A percentile compares a stretch with the other conserved stretches of the same genome.
Evolutionary conservation across 192 early-diverging fungal genomes (phyloP).

Genomic region (Rhizoclosmatium sp.): DNA sequence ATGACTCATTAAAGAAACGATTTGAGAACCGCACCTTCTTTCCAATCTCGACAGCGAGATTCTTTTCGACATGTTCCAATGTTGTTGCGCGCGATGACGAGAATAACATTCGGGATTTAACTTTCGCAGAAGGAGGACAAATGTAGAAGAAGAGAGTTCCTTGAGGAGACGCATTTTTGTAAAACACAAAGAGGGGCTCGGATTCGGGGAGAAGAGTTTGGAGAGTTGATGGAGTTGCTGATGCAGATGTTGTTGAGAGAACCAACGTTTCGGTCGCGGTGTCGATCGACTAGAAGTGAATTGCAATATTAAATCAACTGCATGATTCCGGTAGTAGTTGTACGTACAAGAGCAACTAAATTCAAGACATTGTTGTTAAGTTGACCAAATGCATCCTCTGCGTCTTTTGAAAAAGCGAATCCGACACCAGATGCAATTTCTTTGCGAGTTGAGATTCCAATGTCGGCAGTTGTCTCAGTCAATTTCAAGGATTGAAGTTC

Average conservation of each 20-base stretch:
- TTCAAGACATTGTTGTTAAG: slow-evolving; percentile 62
- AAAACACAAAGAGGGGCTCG: slow-evolving; percentile 80
- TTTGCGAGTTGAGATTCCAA: slow-evolving; percentile 65
- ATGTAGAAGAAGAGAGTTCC: slow-evolving; percentile 51
- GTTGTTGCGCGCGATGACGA: slow-evolving; percentile 76
- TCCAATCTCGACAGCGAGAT: not conserved
- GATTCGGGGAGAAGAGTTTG: slow-evolving; percentile 48
- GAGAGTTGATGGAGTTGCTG: slow-evolving; percentile 48
- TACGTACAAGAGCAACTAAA: slow-evolving; percentile 42
- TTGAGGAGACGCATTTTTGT: slow-evolving; percentile 53
- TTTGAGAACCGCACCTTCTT: slow-evolving; percentile 11
- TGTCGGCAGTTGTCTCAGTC: slow-evolving; percentile 61
- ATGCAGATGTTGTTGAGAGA: slow-evolving; percentile 29
- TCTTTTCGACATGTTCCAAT: slow-evolving; percentile 58
- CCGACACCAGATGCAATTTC: slow-evolving; percentile 71
- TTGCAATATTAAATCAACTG: not conserved
- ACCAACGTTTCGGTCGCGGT: not conserved
- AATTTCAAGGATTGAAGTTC: slow-evolving; percentile 73
- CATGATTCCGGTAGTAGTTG: not conserved
- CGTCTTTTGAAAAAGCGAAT: slow-evolving; percentile 69
- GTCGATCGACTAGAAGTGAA: slow-evolving; percentile 38
- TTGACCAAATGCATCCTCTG: slow-evolving; percentile 65
- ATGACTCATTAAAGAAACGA: not conserved
- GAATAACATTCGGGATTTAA: slow-evolving; percentile 92
- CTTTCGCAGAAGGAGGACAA: slow-evolving; percentile 82